Base-by-base conservation (phyloP, 345 rosid species). In the Citrus inodora region DNA sequence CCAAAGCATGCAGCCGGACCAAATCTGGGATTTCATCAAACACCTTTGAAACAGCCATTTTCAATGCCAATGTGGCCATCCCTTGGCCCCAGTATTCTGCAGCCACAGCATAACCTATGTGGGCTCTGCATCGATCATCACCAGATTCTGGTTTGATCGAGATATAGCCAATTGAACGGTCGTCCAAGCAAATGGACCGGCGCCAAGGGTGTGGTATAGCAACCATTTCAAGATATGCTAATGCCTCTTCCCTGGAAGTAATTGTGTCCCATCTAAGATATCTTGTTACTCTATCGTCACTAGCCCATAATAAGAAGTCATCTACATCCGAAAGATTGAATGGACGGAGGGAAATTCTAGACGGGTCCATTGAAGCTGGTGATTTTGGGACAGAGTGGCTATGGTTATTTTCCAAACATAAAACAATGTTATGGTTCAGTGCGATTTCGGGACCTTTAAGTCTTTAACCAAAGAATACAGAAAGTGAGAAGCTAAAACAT, bases 1-100 rank as follows among this genome's bases (percentile, higher is more conserved):
- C 92, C 33, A 87, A 74, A 60, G 94, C 98, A 65, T 90, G 85
- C 21, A 91, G 9, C 84, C 98, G 87, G 60, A 84, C 86, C 76
- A 90, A n/a, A 2, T 77, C 82, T 1, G 84, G 78, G 7, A 84
- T 56, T 2, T 84, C 89, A 1, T 38, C n/a, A 28, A 86, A 87
- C 48, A 74, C 90, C n/a, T 7, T 16, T 11, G 75, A 27, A 69
- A 83, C 69, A 6, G 81, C 88, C 86, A 84, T 75, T 76, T 78
- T 87, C 83, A 86, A 0, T 5, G 90, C 89, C 3, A 14, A 10
- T 3, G 92, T 84, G 56, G 59, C 84, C 2, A 85, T 76, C 19
- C 89, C 91, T 55, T 78, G 80, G 17, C 91, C 90, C 88, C 92
- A 87, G 67, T 60, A 83, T 71, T 85, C 83, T 2, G 76, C 51